These are phyloP conservation scores for Daldinia sp. DNA, from an alignment of 2,329 filamentous ascomycete genomes.

Conservation along the genomic window DNA sequence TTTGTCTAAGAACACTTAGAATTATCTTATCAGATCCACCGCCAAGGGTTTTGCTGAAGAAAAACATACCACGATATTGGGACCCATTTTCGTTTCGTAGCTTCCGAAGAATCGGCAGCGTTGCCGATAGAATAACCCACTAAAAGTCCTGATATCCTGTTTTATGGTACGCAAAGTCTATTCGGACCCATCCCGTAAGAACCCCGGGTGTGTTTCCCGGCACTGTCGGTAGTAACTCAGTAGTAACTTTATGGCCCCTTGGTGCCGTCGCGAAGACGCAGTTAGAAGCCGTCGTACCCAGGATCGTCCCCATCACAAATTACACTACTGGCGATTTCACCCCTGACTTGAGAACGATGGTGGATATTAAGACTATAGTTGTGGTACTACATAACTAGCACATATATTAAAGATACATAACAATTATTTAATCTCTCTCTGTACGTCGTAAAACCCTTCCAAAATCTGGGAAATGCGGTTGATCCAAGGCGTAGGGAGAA, in stretches of 20 bases:
- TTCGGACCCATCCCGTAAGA: conserved; percentile 1
- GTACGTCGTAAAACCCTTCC: background rate
- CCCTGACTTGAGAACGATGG: background rate
- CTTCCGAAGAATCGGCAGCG: background rate
- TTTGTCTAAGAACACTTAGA: background rate
- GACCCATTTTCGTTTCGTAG: background rate
- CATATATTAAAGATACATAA: background rate
- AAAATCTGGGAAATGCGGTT: background rate
- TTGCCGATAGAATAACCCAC: background rate
- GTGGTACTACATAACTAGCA: conserved; percentile 1
- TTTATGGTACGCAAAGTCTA: conserved; percentile 1
- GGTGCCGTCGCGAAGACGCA: background rate
- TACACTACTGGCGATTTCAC: background rate
- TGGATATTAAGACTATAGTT: background rate
- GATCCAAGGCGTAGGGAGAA: background rate
- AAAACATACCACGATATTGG: background rate
- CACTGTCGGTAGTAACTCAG: background rate
- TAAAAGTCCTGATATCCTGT: background rate
- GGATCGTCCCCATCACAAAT: background rate
- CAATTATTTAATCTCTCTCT: background rate
- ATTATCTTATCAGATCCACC: conserved; percentile 9
- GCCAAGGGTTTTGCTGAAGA: background rate
- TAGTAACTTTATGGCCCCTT: background rate
- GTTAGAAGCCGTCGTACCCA: background rate
- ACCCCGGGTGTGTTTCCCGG: background rate